Evolutionary conservation across 177 flowering plant species (phyloP).

Genomic region (Vitis hybrid): DNA sequence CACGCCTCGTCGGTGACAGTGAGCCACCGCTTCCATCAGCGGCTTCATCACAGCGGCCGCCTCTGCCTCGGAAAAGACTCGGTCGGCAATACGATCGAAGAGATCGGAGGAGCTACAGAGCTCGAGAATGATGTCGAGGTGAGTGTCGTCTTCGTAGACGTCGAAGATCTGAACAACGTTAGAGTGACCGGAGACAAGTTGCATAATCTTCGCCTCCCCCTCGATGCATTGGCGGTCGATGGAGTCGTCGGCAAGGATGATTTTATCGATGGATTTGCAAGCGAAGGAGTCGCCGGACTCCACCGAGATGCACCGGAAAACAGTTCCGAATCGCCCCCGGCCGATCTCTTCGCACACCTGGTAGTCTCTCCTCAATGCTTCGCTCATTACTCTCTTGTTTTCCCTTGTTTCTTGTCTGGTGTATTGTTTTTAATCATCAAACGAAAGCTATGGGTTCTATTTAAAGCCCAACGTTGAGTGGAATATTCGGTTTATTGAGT

Average conservation of each 20-base stretch:
- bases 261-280: slow-evolving; percentile 56
- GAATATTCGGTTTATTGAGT: no score
- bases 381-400: slow-evolving; percentile 32
- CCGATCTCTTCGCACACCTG: slow-evolving; percentile 60
- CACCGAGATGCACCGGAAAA: slow-evolving; percentile 40
- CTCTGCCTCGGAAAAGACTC: slow-evolving; percentile 40
- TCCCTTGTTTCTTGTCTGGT: neutral
- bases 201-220: slow-evolving; percentile 53
- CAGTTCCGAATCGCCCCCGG: slow-evolving; percentile 60
- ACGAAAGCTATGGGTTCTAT: no score
- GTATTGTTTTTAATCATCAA: no score
- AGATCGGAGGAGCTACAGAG: slow-evolving; percentile 52
- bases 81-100: slow-evolving; percentile 30
- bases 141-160: slow-evolving; percentile 51
- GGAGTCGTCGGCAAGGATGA: slow-evolving; percentile 36
- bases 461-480: no score
- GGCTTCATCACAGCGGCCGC: slow-evolving; percentile 40
- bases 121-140: slow-evolving; percentile 61
- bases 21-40: slow-evolving; percentile 56
- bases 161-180: slow-evolving; percentile 39
- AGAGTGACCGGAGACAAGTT: slow-evolving; percentile 38
- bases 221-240: slow-evolving; percentile 53
- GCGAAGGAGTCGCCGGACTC: slow-evolving; percentile 43
- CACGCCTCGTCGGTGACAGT: slow-evolving; percentile 67
- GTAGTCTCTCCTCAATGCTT: slow-evolving; percentile 41